phyloP scores from a whole-genome alignment of 352 stramenopile genomes.

The Phytopythium delawarense region DNA sequence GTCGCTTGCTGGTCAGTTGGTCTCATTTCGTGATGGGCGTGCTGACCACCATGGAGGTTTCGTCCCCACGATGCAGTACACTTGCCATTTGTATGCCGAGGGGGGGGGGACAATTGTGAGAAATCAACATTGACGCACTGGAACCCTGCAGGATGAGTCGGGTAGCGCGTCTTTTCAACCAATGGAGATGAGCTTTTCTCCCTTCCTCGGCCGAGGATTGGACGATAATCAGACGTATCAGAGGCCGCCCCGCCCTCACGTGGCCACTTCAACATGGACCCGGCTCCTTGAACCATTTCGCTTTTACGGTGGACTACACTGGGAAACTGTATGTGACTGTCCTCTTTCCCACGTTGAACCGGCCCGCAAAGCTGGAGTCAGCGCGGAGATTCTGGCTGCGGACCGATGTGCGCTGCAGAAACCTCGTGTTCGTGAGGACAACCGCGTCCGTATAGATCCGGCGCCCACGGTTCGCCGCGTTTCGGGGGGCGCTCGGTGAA shows the following conservation, averaged over 20 bases:
- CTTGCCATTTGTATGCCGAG: slow-evolving; percentile 1
- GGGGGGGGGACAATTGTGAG: slow-evolving; percentile 11
- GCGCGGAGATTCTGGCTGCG: not conserved
- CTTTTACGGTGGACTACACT: not conserved
- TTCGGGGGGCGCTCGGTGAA: not conserved
- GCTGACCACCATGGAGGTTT: not conserved
- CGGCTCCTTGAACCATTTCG: not conserved
- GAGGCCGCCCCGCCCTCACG: not conserved
- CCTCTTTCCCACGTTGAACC: not conserved
- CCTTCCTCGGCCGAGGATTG: not conserved
- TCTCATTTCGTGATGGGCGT: not conserved
- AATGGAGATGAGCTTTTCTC: slow-evolving; percentile 5
- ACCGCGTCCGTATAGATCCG: not conserved
- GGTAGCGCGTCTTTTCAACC: not conserved
- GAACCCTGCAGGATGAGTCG: not conserved
- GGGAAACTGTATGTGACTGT: not conserved
- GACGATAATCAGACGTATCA: slow-evolving; percentile 2
- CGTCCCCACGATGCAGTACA: not conserved
- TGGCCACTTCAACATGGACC: slow-evolving; percentile 4
- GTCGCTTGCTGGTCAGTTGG: not conserved
- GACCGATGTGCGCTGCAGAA: not conserved
- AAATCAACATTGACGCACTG: slow-evolving; percentile 6
- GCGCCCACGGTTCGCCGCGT: not conserved
- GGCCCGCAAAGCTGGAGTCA: not conserved
- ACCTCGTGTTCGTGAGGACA: not conserved